Conservation (phyloP, 495 filamentous ascomycete species). For the Aspergillus heteromorphus region DNA sequence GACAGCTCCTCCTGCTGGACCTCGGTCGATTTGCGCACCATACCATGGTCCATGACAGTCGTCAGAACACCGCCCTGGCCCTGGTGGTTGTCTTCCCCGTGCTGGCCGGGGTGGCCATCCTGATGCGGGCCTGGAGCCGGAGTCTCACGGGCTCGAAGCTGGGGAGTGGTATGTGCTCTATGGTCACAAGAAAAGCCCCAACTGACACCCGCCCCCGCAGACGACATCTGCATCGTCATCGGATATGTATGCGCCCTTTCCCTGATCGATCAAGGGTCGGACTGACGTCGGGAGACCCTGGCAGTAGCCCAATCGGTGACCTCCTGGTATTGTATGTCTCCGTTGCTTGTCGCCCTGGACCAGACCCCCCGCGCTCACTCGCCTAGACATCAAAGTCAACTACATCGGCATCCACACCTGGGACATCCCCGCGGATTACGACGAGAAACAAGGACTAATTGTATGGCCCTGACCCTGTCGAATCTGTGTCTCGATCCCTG, state of each 20-base stretch:
- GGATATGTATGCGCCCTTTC: conserved; percentile 18
- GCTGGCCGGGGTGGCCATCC: conserved; percentile 38
- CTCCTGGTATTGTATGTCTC: conserved; percentile 27
- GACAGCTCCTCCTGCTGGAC: too few species aligned
- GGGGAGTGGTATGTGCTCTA: conserved; percentile 19
- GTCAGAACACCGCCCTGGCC: conserved; percentile 39
- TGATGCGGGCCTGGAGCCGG: conserved; percentile 39
- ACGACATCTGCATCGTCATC: conserved; percentile 19
- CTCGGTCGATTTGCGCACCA: too few species aligned
- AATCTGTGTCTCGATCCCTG: too few species aligned
- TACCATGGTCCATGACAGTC: conserved; percentile 21
- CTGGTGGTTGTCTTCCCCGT: conserved; percentile 44
- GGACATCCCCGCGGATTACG: conserved; percentile 34
- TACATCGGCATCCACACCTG: conserved; percentile 44
- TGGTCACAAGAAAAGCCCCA: conserved; percentile 27
- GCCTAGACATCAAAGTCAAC: conserved; percentile 46
- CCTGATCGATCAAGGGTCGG: not conserved
- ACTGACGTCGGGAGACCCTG: conserved; percentile 13
- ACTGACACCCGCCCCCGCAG: conserved; percentile 18
- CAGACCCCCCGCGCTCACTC: not conserved
- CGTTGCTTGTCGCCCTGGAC: not conserved
- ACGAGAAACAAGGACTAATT: conserved; percentile 15
- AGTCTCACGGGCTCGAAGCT: conserved; percentile 31
- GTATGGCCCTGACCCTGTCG: conserved; percentile 6
- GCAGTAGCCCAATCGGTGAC: conserved; percentile 21